Percentiles rank a stretch among this genome's conserved stretches.
phyloP scores from a whole-genome alignment of 2,329 filamentous ascomycete species.

The Penicillium sp. region DNA sequence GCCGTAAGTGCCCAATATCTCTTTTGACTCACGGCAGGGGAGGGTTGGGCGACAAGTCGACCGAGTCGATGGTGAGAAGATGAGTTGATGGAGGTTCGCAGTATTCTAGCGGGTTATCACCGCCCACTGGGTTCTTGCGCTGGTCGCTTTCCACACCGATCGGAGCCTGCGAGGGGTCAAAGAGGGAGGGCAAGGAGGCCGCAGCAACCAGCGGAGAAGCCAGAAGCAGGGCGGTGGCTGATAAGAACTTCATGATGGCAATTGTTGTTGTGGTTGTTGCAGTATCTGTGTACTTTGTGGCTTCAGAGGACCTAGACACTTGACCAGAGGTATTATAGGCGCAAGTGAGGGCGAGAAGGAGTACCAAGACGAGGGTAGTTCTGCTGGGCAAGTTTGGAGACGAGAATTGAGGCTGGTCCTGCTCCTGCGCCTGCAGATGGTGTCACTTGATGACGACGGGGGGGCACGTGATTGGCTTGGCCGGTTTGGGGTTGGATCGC shows the following conservation, averaged over 20 bases:
- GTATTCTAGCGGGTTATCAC: slow-evolving; percentile 81
- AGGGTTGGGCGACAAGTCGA: slow-evolving; percentile 84
- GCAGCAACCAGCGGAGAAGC: slow-evolving; percentile 49
- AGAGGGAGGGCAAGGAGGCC: slow-evolving; percentile 49
- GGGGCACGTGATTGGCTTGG: slow-evolving; percentile 16
- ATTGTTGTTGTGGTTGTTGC: neutral
- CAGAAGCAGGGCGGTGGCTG: slow-evolving; percentile 43
- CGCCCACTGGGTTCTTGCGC: slow-evolving; percentile 67
- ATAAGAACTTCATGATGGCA: slow-evolving; percentile 46
- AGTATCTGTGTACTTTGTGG: neutral
- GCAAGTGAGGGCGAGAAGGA: neutral
- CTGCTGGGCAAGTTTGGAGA: slow-evolving; percentile 8
- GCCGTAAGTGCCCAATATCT: neutral
- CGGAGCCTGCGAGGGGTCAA: slow-evolving; percentile 53
- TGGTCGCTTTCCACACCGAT: slow-evolving; percentile 46
- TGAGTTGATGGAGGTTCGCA: slow-evolving; percentile 71
- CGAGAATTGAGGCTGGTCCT: slow-evolving; percentile 8
- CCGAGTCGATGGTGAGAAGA: slow-evolving; percentile 73
- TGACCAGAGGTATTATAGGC: neutral
- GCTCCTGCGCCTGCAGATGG: neutral
- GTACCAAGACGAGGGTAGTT: neutral
- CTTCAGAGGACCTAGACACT: neutral
- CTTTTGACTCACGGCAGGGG: slow-evolving; percentile 71
- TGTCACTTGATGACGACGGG: slow-evolving; percentile 27
- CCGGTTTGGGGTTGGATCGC: slow-evolving; percentile 11